Evolutionary conservation across 306 rosid species (phyloP), one percentile per base, ranked within the genome.

Genomic region (Ceratonia siliqua): DNA sequence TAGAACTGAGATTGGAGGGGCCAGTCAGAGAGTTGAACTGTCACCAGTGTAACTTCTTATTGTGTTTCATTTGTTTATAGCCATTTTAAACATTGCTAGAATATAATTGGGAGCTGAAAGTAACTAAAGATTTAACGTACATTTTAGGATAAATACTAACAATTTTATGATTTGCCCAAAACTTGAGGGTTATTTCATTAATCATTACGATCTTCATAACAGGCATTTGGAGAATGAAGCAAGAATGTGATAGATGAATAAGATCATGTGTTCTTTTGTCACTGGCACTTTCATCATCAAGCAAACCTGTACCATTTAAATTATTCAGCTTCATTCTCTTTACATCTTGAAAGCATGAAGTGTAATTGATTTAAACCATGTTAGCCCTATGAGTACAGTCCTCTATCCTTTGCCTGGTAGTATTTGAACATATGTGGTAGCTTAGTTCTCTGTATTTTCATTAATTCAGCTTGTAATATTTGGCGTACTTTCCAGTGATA

Each of bases 401-500:
- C 3, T 62, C 62, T 46, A 24, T 70, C 46, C 55, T 20, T 20
- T 72, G 55, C 21, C 32, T n/a, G 12, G 27, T 42, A 57, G 52
- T 27, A 56, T 64, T 66, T 72, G 15, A 21, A 17, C 14, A 38
- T 35, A 32, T 53, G 20, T 28, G 5, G 56, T 67, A 43, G 75
- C 79, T n/a, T 55, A 43, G 43, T 56, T 45, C 42, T 28, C 80
- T 30, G 17, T 17, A 28, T 50, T 30, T 33, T 70, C 17, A 41
- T 6, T 54, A 53, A 2, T 30, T 48, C 3, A 63, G 21, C 72
- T 33, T 49, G 38, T 45, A 52, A 62, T 39, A n/a, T 52, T 20
- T 79, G 20, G 52, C n/a, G 30, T 72, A 3, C 57, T 77, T 76
- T 62, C 1, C 18, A 30, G 14, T 75, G 49, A 68, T 74, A 72